Conservation (phyloP, 441 rosid genomes). For the Pelargonium citronellum region DNA sequence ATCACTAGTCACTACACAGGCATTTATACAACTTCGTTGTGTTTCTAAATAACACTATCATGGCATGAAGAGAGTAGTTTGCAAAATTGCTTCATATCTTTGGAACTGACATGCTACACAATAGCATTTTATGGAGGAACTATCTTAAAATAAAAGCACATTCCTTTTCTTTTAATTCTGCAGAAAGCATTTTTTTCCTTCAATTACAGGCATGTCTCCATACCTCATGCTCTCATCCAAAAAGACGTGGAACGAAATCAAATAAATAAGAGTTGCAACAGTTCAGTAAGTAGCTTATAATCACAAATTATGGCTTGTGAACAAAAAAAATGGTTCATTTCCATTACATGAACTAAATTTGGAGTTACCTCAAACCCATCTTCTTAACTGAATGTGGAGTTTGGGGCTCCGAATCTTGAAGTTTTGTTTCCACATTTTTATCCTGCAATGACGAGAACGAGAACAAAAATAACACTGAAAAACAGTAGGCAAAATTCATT, state of each 20-base stretch:
- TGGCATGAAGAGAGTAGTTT: neutral
- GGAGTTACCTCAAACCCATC: constrained; percentile 72
- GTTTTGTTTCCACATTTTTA: constrained; percentile 71
- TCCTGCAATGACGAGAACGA: constrained; percentile 52
- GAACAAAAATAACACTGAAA: constrained; percentile 18
- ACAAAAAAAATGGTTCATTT: neutral
- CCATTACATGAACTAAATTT: too few species aligned
- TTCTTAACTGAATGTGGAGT: constrained; percentile 84
- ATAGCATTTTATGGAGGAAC: neutral
- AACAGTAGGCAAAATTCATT: too few species aligned
- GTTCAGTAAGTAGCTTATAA: neutral
- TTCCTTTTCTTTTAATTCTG: neutral
- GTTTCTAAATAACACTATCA: neutral
- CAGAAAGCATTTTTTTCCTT: neutral
- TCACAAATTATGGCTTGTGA: neutral
- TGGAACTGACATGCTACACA: neutral
- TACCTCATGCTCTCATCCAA: neutral
- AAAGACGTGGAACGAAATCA: neutral
- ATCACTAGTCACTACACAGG: neutral
- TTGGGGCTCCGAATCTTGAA: constrained; percentile 94
- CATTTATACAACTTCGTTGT: neutral
- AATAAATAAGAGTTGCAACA: neutral
- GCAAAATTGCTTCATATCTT: neutral
- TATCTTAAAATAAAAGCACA: neutral
- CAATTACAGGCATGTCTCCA: constrained; percentile 4